Conservation (phyloP, 1,284 basidiomycete species). For the Cutaneotrichosporon sp. region DNA sequence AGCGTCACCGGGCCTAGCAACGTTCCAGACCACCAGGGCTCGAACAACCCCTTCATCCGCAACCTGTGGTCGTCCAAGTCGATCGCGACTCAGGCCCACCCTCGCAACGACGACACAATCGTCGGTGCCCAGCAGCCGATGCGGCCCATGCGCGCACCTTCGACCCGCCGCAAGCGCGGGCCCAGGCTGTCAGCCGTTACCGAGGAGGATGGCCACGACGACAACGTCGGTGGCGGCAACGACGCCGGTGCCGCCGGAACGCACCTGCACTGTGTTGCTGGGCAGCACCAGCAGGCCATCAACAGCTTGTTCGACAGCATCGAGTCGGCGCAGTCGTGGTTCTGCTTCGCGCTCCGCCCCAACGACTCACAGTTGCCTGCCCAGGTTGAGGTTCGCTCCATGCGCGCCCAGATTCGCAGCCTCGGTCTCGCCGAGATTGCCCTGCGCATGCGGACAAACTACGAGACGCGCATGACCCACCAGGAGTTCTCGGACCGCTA, state of each 20-base stretch:
- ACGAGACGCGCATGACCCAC: constrained; percentile 82
- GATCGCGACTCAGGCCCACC: constrained; percentile 86
- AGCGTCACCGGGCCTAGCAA: constrained; percentile 29
- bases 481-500: constrained; percentile 88
- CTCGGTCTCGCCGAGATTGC: constrained; percentile 78
- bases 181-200: constrained; percentile 58
- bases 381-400: constrained; percentile 85
- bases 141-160: constrained; percentile 89
- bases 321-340: constrained; percentile 89
- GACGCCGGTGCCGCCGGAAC: constrained; percentile 68
- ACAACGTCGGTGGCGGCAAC: constrained; percentile 47
- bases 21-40: constrained; percentile 64
- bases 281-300: constrained; percentile 81
- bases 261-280: constrained; percentile 68
- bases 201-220: constrained; percentile 64
- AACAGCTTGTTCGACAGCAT: constrained; percentile 85
- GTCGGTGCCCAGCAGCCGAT: constrained; percentile 90
- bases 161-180: constrained; percentile 74
- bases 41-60: constrained; percentile 86
- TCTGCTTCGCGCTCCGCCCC: constrained; percentile 87
- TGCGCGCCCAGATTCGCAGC: constrained; percentile 88
- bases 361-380: constrained; percentile 94
- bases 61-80: constrained; percentile 84
- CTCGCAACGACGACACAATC: constrained; percentile 88
- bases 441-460: constrained; percentile 64